Conservation (phyloP, 1,139 yeast species). For the Candida sp. region DNA sequence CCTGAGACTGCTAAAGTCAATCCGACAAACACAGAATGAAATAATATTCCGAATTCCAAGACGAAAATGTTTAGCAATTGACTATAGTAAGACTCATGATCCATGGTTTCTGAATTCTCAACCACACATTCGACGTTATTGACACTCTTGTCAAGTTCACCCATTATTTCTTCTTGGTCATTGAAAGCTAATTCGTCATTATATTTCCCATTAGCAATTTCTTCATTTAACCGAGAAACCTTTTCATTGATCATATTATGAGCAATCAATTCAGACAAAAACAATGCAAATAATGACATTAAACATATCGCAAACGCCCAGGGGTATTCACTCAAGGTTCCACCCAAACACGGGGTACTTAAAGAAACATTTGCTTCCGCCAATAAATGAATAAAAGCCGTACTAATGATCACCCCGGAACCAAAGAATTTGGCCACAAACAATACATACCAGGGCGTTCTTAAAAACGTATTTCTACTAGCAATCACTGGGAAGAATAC, state of each 20-base stretch:
- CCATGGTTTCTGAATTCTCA: conserved; percentile 8
- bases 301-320: conserved; percentile 41
- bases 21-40: conserved; percentile 82
- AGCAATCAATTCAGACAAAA: conserved; percentile 55
- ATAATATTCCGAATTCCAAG: conserved; percentile 75
- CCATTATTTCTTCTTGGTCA: conserved; percentile 11
- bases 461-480: conserved; percentile 49
- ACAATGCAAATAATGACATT: conserved; percentile 37
- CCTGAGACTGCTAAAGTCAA: conserved; percentile 70
- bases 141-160: conserved; percentile 12
- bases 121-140: conserved; percentile 19
- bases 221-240: conserved; percentile 12
- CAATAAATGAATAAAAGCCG: conserved; percentile 81
- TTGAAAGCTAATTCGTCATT: conserved; percentile 36
- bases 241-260: conserved; percentile 47
- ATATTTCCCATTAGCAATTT: conserved; percentile 31
- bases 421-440: conserved; percentile 82
- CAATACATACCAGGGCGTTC: conserved; percentile 59
- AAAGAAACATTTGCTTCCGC: conserved; percentile 67
- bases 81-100: conserved; percentile 39
- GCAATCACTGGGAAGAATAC: conserved; percentile 60
- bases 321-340: conserved; percentile 31
- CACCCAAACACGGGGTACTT: conserved; percentile 32
- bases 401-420: conserved; percentile 88
- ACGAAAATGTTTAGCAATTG: conserved; percentile 50